phyloP scores from a whole-genome alignment of 257 asterid species.

The Rubia yunnanensis region DNA sequence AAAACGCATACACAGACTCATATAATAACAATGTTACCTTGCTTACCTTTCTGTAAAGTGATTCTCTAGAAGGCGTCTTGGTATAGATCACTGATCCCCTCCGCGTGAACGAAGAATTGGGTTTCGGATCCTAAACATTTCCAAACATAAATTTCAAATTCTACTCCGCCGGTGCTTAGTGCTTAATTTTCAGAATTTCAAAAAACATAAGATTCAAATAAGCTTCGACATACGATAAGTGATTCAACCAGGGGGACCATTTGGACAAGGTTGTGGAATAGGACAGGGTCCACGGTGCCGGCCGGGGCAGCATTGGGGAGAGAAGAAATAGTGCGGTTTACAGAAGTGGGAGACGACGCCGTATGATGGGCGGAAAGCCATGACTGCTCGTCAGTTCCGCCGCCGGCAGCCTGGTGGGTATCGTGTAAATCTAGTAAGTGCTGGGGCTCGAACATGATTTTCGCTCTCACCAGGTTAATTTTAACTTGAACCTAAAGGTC shows the following conservation, averaged over 20 bases:
- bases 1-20: too few relatives aligned
- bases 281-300: slow-evolving; percentile 63
- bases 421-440: slow-evolving; percentile 62
- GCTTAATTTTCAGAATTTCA: background rate
- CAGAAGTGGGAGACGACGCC: slow-evolving; percentile 13
- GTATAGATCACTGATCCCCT: slow-evolving; percentile 88
- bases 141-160: slow-evolving; percentile 8
- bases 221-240: slow-evolving; percentile 44
- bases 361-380: slow-evolving; percentile 53
- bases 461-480: background rate
- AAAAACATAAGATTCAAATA: background rate
- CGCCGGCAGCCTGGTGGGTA: slow-evolving; percentile 18
- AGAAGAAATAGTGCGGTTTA: slow-evolving; percentile 48
- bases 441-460: slow-evolving; percentile 39
- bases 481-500: background rate
- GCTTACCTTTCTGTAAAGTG: slow-evolving; percentile 63
- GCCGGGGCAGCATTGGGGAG: slow-evolving; percentile 54
- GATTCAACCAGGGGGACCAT: slow-evolving; percentile 90
- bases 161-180: background rate
- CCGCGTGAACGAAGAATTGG: slow-evolving; percentile 56
- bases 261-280: slow-evolving; percentile 63
- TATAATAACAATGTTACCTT: slow-evolving; percentile 32
- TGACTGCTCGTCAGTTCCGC: slow-evolving; percentile 43
- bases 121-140: slow-evolving; percentile 56
- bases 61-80: slow-evolving; percentile 80